These are phyloP conservation scores for Venturia effusa DNA, from an alignment of 2,329 filamentous ascomycete species.

Conservation along the genomic window DNA sequence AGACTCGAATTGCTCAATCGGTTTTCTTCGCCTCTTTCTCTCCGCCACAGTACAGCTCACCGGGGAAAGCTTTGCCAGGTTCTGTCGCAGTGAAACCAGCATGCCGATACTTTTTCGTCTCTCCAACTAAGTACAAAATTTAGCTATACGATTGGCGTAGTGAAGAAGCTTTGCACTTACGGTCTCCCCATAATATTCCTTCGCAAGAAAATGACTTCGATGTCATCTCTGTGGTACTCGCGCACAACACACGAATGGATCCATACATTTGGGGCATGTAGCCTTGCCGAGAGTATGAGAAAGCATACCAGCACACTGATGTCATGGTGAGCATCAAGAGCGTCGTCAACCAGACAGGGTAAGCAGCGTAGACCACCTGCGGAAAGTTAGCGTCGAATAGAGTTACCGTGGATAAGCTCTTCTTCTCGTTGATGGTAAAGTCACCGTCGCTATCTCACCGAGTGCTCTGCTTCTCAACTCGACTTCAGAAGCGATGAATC, in stretches of 20 bases:
- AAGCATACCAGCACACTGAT: conserved; percentile 22
- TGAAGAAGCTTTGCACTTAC: neutral
- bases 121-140: neutral
- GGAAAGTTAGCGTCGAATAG: neutral
- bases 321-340: conserved; percentile 22
- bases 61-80: neutral
- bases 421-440: too few species aligned
- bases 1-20: neutral
- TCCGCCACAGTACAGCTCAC: neutral
- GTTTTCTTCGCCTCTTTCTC: neutral
- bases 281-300: conserved; percentile 21
- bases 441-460: too few species aligned
- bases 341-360: conserved; percentile 20
- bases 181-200: conserved; percentile 8
- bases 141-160: neutral
- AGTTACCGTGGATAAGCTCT: neutral
- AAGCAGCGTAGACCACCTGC: conserved; percentile 19
- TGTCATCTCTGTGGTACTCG: conserved; percentile 18
- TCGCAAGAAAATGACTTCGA: conserved; percentile 18
- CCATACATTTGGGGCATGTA: conserved; percentile 26
- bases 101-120: neutral
- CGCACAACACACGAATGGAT: conserved; percentile 21
- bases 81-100: neutral
- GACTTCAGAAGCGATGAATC: too few species aligned
- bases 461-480: too few species aligned